Conservation (phyloP, 148 eudicot genomes). For the Suaeda aralocaspica region DNA sequence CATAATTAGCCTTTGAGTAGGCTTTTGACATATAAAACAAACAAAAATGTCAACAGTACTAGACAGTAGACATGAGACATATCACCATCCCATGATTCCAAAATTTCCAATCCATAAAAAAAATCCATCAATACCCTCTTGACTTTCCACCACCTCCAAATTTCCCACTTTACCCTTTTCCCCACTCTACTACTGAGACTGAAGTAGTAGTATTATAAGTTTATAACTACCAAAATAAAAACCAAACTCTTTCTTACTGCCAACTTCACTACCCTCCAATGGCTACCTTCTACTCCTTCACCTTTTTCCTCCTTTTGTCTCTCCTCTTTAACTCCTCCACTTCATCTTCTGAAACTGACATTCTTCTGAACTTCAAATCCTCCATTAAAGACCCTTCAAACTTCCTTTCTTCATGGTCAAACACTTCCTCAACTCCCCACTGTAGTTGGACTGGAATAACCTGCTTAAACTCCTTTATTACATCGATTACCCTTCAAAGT, state of each 20-base stretch:
- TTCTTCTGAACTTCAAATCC: conserved; percentile 63
- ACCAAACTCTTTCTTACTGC: conserved; percentile 36
- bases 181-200: background rate
- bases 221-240: background rate
- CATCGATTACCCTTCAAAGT: conserved; percentile 51
- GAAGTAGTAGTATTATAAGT: background rate
- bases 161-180: conserved; percentile 11
- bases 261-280: conserved; percentile 44
- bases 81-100: conserved; percentile 15
- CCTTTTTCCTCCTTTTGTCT: conserved; percentile 24
- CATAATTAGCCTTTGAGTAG: too few relatives aligned
- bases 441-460: conserved; percentile 81
- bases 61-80: background rate
- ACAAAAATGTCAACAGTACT: background rate
- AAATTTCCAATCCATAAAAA: too few relatives aligned
- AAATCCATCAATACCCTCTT: conserved; percentile 5
- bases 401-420: conserved; percentile 66
- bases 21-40: too few relatives aligned
- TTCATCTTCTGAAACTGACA: conserved; percentile 41
- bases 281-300: conserved; percentile 42
- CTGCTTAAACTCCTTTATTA: conserved; percentile 42
- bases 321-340: conserved; percentile 9
- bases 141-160: conserved; percentile 17
- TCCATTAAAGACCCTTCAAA: conserved; percentile 61
- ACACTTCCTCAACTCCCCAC: conserved; percentile 38